A percentile compares a stretch with the other conserved stretches of the same genome.
phyloP scores from a whole-genome alignment of 495 filamentous ascomycete genomes.

The Diplogelasinospora grovesii region DNA sequence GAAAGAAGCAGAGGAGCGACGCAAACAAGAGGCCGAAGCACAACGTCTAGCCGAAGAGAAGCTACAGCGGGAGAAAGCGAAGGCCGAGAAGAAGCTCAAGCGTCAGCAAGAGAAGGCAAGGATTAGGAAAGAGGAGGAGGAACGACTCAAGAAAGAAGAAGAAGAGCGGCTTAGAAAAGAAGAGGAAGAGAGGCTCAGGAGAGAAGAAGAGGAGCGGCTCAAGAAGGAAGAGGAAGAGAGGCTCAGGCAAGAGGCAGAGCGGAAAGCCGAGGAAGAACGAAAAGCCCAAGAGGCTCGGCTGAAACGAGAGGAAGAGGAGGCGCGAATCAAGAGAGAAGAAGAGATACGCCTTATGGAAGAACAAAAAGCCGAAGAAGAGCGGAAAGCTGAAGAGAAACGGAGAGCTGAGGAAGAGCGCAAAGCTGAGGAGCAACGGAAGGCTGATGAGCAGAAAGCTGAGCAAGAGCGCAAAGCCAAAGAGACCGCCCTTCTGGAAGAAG shows the following conservation, averaged over 20 bases:
- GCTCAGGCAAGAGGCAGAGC: background rate
- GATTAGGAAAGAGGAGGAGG: background rate
- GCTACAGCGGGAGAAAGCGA: background rate
- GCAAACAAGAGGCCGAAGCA: background rate
- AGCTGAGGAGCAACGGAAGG: background rate
- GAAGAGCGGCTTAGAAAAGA: background rate
- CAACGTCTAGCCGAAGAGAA: too few species aligned
- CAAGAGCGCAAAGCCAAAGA: background rate
- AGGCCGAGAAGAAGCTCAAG: background rate
- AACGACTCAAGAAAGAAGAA: too few species aligned
- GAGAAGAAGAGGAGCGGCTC: background rate
- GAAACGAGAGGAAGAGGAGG: background rate
- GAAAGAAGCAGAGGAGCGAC: too few species aligned
- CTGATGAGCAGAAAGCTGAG: too few species aligned
- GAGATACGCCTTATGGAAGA: background rate
- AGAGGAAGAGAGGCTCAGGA: background rate
- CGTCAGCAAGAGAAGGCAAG: background rate
- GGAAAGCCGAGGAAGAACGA: background rate
- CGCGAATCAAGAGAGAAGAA: background rate
- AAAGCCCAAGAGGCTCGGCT: background rate
- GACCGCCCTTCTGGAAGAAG: too few species aligned
- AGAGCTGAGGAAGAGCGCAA: background rate
- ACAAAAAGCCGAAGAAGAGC: background rate
- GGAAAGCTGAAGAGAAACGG: background rate
- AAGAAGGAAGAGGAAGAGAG: background rate